Conservation (phyloP, 139 green algal genomes). For the Choricystis sp. region DNA sequence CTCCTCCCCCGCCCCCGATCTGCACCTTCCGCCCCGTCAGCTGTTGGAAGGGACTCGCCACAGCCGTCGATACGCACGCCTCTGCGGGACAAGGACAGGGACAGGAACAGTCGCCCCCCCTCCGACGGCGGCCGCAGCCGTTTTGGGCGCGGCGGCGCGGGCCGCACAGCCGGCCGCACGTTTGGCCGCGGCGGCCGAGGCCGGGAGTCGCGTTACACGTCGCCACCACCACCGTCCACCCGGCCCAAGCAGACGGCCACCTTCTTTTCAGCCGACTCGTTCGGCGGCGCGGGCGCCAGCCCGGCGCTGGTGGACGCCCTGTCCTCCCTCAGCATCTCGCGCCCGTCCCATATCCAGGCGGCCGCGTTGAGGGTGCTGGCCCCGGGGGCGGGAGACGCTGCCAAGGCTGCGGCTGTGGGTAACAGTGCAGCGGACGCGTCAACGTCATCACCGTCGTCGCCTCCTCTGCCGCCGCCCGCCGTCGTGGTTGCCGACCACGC, state of each 20-base stretch:
- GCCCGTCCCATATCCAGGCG: conserved; percentile 60
- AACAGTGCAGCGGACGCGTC: neutral
- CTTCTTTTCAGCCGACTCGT: conserved; percentile 37
- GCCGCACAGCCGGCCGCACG: too few species aligned
- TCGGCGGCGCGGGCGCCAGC: conserved; percentile 20
- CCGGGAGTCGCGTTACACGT: neutral
- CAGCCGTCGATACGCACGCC: too few species aligned
- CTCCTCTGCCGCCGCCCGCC: conserved; percentile 5
- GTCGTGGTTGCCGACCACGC: conserved; percentile 65
- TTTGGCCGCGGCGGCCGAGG: too few species aligned
- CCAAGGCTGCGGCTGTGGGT: neutral
- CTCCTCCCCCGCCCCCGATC: too few species aligned
- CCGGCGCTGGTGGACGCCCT: conserved; percentile 32
- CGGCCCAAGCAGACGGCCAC: neutral
- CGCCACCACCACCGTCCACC: neutral
- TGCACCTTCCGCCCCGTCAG: too few species aligned
- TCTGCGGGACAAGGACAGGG: too few species aligned
- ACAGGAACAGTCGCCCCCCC: too few species aligned
- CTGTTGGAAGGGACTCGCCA: too few species aligned
- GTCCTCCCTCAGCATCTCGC: conserved; percentile 27
- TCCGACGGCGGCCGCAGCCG: too few species aligned
- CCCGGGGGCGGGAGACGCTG: neutral
- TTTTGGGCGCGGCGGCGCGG: too few species aligned
- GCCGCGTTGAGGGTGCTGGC: neutral
- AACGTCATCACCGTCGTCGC: neutral